These are phyloP conservation scores for Leccinum rimulosum DNA, from an alignment of 768 basidiomycete species.

Conservation along the genomic window DNA sequence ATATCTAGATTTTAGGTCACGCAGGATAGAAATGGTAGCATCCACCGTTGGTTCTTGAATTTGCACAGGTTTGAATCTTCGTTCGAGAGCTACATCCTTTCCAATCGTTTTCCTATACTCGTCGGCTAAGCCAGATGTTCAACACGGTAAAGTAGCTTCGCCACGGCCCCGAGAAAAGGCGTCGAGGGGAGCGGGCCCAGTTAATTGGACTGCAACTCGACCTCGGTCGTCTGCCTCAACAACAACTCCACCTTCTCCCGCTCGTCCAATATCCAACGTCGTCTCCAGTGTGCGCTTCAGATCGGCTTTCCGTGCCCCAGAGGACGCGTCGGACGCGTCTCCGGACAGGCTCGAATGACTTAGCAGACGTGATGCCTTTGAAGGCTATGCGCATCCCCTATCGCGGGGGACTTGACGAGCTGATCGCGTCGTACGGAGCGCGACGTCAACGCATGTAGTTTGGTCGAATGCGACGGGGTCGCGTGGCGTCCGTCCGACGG, in stretches of 20 bases:
- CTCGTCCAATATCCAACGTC: conserved; percentile 60
- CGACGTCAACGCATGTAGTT: conserved; percentile 61
- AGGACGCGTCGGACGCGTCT: conserved; percentile 49
- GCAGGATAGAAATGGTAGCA: no score
- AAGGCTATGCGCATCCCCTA: conserved; percentile 57
- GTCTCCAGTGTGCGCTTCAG: conserved; percentile 65
- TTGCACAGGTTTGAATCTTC: no score
- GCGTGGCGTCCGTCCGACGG: conserved; percentile 53
- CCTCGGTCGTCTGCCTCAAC: conserved; percentile 58
- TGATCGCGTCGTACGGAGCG: conserved; percentile 64
- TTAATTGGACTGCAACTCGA: conserved; percentile 18
- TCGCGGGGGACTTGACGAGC: conserved; percentile 44
- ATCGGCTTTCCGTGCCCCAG: conserved; percentile 56
- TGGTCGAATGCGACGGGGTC: conserved; percentile 69
- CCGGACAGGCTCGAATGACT: conserved; percentile 38
- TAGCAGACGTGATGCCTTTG: conserved; percentile 51
- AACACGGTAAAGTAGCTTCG: no score
- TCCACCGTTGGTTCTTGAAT: no score
- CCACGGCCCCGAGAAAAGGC: background rate
- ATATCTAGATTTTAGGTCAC: no score
- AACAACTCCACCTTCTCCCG: conserved; percentile 64
- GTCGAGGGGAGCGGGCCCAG: background rate
- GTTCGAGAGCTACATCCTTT: no score
- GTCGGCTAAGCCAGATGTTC: no score
- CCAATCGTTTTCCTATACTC: no score